Conservation (phyloP, 2,329 filamentous ascomycete species). For the Monosporascus sp. region DNA sequence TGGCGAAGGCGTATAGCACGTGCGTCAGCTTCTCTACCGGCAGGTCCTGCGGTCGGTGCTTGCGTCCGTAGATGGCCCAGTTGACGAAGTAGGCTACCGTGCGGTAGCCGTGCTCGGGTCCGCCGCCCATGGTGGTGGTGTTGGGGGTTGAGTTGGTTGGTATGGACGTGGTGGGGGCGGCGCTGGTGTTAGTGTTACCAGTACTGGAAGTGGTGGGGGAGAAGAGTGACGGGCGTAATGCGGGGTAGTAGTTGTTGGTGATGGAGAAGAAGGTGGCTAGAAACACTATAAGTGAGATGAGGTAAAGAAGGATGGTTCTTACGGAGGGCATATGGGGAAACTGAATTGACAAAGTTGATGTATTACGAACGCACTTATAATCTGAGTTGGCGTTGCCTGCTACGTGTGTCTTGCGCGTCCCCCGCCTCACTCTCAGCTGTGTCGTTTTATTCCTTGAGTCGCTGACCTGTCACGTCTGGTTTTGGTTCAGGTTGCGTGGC, state of each 20-base stretch:
- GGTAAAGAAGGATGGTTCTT: constrained; percentile 7
- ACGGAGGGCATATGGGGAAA: constrained; percentile 2
- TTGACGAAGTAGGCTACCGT: constrained; percentile 72
- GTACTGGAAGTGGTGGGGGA: background rate
- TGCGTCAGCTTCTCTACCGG: constrained; percentile 80
- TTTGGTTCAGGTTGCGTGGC: too few relatives aligned
- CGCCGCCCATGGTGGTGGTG: constrained; percentile 36
- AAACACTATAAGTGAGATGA: constrained; percentile 16
- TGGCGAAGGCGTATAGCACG: constrained; percentile 86
- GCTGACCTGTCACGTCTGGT: too few relatives aligned
- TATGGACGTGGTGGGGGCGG: constrained; percentile 2
- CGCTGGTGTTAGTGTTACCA: background rate
- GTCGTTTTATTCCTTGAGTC: too few relatives aligned
- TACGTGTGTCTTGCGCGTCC: too few relatives aligned
- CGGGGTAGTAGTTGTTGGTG: constrained; percentile 8
- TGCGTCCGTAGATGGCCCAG: constrained; percentile 83
- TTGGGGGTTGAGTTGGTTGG: constrained; percentile 3
- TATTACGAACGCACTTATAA: too few relatives aligned
- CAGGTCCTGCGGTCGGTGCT: constrained; percentile 81
- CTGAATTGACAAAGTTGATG: too few relatives aligned
- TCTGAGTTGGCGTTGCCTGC: too few relatives aligned
- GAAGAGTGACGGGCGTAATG: constrained; percentile 1
- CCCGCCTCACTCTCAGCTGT: too few relatives aligned
- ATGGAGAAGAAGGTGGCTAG: constrained; percentile 14
- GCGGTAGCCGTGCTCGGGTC: constrained; percentile 48